These are phyloP conservation scores for Coelastrella sp. DNA, from an alignment of 139 green algal genomes.

Conservation along the genomic window DNA sequence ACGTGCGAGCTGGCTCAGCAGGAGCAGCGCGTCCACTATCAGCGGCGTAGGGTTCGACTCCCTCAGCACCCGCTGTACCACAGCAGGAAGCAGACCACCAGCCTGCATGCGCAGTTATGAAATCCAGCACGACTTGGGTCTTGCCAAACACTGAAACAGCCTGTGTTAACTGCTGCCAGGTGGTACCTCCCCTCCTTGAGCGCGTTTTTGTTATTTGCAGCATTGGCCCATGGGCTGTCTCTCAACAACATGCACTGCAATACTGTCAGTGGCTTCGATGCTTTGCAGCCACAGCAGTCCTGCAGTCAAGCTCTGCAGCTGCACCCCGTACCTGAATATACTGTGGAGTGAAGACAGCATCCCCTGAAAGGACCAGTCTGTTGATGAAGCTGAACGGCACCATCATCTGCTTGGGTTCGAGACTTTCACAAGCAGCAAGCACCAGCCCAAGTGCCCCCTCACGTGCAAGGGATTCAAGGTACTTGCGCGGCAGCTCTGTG, in stretches of 20 bases:
- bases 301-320: too few relatives aligned
- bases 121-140: too few relatives aligned
- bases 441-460: conserved; percentile 55
- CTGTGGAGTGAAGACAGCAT: conserved; percentile 43
- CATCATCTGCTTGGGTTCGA: conserved; percentile 36
- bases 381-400: conserved; percentile 9
- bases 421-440: conserved; percentile 36
- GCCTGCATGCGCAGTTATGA: conserved; percentile 25
- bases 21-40: conserved; percentile 72
- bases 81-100: conserved; percentile 60
- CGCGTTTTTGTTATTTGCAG: too few relatives aligned
- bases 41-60: conserved; percentile 59
- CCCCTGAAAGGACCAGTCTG: background rate
- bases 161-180: too few relatives aligned
- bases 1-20: conserved; percentile 80
- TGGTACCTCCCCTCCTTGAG: too few relatives aligned
- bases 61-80: conserved; percentile 64
- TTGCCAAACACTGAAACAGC: background rate
- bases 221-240: too few relatives aligned
- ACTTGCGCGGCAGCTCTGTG: conserved; percentile 47
- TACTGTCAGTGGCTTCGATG: too few relatives aligned
- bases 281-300: background rate
- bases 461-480: conserved; percentile 55
- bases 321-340: conserved; percentile 43
- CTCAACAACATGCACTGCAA: too few relatives aligned